Conservation (phyloP, 441 rosid genomes). For the Pelargonium exstipulatum region DNA sequence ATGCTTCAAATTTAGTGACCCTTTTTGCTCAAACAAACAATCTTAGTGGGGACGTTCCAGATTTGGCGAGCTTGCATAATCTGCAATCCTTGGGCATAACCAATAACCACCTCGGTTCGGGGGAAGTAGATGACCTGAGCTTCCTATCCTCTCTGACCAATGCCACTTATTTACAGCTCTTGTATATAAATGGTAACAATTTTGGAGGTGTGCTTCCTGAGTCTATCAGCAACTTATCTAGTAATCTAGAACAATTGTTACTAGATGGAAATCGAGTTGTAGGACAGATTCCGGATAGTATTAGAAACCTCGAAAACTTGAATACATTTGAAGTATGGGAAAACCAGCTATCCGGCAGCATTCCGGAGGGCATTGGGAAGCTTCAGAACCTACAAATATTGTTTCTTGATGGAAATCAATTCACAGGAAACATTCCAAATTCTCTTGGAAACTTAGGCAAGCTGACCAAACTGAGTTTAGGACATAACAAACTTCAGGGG, state of each 20-base stretch:
- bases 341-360: conserved; percentile 15
- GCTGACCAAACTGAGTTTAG: not conserved
- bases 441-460: conserved; percentile 16
- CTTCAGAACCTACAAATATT: conserved; percentile 2
- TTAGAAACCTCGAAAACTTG: conserved; percentile 16
- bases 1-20: conserved; percentile 14
- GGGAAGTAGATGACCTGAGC: conserved; percentile 14
- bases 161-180: not conserved
- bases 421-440: conserved; percentile 18
- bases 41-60: conserved; percentile 16
- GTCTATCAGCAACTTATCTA: conserved; percentile 23
- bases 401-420: not conserved
- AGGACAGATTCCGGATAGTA: conserved; percentile 13
- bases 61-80: conserved; percentile 1
- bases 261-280: conserved; percentile 1
- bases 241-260: not conserved
- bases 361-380: conserved; percentile 10
- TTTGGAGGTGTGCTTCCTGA: conserved; percentile 25
- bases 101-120: conserved; percentile 19
- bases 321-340: not conserved
- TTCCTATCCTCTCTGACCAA: conserved; percentile 27
- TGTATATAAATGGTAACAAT: not conserved
- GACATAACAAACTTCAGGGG: conserved; percentile 12
- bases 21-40: not conserved
- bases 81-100: not conserved